These are phyloP conservation scores for Xylaria scruposa DNA, from an alignment of 495 filamentous ascomycete species.

Conservation along the genomic window DNA sequence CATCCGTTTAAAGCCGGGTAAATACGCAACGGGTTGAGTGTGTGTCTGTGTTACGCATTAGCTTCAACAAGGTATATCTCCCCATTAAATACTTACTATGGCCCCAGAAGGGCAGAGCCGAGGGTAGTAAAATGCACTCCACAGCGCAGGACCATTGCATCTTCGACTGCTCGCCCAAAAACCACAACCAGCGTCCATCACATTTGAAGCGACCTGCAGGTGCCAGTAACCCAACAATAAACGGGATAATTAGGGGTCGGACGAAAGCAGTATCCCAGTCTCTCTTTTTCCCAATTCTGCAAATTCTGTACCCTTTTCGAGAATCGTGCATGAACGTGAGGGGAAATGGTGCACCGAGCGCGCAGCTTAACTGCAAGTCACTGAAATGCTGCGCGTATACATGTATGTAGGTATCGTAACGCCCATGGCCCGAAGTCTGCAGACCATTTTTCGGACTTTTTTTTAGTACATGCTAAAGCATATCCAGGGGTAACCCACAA, in stretches of 20 bases:
- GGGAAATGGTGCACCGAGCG: constrained; percentile 2
- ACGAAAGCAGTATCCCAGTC: constrained; percentile 3
- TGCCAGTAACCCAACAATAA: background rate
- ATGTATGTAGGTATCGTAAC: constrained; percentile 7
- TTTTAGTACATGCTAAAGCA: background rate
- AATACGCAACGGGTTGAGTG: constrained; percentile 12
- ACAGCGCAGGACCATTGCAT: constrained; percentile 13
- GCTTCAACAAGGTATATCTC: constrained; percentile 1
- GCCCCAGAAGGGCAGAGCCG: background rate
- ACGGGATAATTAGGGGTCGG: background rate
- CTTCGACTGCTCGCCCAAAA: background rate
- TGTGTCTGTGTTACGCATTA: constrained; percentile 22
- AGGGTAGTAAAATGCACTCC: constrained; percentile 14
- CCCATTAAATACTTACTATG: background rate
- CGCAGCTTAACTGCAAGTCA: background rate
- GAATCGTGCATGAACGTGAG: constrained; percentile 21
- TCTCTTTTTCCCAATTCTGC: constrained; percentile 4
- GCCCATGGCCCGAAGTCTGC: background rate
- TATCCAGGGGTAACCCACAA: constrained; percentile 1
- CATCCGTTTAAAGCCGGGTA: constrained; percentile 24
- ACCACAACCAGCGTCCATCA: background rate
- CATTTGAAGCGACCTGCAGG: constrained; percentile 7
- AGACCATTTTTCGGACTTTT: background rate
- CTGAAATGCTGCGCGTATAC: background rate
- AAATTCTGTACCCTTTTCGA: background rate